Percentiles rank a stretch among this genome's conserved stretches.
phyloP scores from a whole-genome alignment of 2,329 filamentous ascomycete genomes.

The Fusarium aywerte region DNA sequence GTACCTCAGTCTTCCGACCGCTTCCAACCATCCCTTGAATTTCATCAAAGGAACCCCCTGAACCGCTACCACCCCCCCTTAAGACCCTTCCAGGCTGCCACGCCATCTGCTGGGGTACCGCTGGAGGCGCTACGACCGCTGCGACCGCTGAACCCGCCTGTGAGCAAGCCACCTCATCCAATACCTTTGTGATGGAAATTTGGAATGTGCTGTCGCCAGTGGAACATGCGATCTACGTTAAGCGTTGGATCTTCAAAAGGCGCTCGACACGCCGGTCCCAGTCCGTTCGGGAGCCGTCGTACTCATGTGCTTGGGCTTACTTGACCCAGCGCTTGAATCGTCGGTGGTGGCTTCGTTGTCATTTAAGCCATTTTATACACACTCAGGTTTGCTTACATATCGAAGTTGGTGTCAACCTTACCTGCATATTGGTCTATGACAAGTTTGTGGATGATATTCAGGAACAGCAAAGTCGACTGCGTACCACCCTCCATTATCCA shows the following conservation, averaged over 20 bases:
- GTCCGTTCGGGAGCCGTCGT: not conserved
- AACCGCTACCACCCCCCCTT: slow-evolving; percentile 21
- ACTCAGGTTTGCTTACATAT: not conserved
- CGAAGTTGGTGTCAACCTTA: slow-evolving; percentile 14
- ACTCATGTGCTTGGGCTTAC: not conserved
- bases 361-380: slow-evolving; percentile 2
- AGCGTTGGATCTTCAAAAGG: slow-evolving; percentile 13
- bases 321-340: not conserved
- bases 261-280: not conserved
- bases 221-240: slow-evolving; percentile 40
- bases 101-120: slow-evolving; percentile 22
- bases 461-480: slow-evolving; percentile 29
- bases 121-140: slow-evolving; percentile 41
- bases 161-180: slow-evolving; percentile 45
- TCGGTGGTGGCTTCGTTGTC: not conserved
- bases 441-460: slow-evolving; percentile 31
- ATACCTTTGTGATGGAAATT: slow-evolving; percentile 34
- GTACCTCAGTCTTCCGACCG: slow-evolving; percentile 17
- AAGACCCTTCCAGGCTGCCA: slow-evolving; percentile 4
- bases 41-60: slow-evolving; percentile 23
- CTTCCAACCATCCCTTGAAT: slow-evolving; percentile 28
- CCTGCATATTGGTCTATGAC: slow-evolving; percentile 8
- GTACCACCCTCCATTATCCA: slow-evolving; percentile 22
- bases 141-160: slow-evolving; percentile 40
- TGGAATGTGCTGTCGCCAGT: slow-evolving; percentile 47